Percentiles rank a stretch among this genome's conserved stretches.
Conservation (phyloP, 352 stramenopile genomes). For the Saprolegnia parasitica region DNA sequence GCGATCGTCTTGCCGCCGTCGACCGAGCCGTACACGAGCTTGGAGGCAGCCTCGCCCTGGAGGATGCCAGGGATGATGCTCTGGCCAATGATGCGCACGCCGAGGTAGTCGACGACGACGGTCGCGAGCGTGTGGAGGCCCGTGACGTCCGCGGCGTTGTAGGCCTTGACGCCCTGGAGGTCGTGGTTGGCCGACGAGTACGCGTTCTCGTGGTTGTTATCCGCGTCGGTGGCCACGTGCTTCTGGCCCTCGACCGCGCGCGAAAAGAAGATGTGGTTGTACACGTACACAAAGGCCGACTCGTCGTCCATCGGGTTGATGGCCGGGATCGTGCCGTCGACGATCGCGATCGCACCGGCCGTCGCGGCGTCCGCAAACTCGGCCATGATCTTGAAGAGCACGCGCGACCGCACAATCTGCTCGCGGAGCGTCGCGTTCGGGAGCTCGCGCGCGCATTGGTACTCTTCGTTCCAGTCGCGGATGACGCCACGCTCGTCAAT, state of each 20-base stretch:
- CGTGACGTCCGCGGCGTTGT: conserved; percentile 89
- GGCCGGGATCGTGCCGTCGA: conserved; percentile 90
- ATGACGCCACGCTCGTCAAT: conserved; percentile 90
- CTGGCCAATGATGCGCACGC: conserved; percentile 92
- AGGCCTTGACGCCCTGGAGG: conserved; percentile 82
- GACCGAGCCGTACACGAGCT: conserved; percentile 93
- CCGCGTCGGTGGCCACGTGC: conserved; percentile 51
- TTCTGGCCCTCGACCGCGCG: conserved; percentile 86
- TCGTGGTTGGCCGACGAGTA: conserved; percentile 86
- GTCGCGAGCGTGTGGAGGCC: conserved; percentile 93
- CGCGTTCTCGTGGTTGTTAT: conserved; percentile 44
- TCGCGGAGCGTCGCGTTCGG: conserved; percentile 76
- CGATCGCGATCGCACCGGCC: conserved; percentile 87
- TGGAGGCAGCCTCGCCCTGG: conserved; percentile 91
- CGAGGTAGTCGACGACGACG: conserved; percentile 93
- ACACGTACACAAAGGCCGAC: conserved; percentile 93
- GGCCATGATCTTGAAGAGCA: conserved; percentile 93
- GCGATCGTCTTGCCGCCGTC: conserved; percentile 87
- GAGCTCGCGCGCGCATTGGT: conserved; percentile 88
- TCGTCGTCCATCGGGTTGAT: conserved; percentile 95
- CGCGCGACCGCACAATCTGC: conserved; percentile 87
- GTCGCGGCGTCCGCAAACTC: conserved; percentile 94
- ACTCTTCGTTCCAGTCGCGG: conserved; percentile 97
- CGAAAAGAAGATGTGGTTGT: conserved; percentile 98
- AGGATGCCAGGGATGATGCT: conserved; percentile 95